Evolutionary conservation across 371 early-diverging fungal species (phyloP).

Genomic region (Rhizopus microsporus): DNA sequence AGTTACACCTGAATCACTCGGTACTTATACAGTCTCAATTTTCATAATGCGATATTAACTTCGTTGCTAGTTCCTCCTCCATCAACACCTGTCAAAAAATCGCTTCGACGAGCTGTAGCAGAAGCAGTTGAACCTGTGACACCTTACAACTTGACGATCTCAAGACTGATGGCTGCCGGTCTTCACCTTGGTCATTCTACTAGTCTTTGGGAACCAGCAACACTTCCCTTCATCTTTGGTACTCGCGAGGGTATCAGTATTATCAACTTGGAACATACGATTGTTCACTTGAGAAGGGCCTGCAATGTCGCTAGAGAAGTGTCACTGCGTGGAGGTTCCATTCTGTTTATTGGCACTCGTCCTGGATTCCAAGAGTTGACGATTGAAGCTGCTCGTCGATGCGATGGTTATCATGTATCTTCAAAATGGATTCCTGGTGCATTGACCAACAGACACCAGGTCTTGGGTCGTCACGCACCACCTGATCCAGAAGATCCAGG

Average conservation of each 20-base stretch:
- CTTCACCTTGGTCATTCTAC: conserved; percentile 91
- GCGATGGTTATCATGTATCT: conserved; percentile 81
- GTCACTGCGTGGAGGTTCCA: conserved; percentile 78
- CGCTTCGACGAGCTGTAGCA: conserved; percentile 35
- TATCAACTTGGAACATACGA: conserved; percentile 93
- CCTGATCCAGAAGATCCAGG: conserved; percentile 59
- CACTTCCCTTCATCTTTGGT: conserved; percentile 89
- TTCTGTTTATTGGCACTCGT: conserved; percentile 90
- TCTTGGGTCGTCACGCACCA: conserved; percentile 67
- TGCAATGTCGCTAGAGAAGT: conserved; percentile 75
- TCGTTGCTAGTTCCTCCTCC: conserved; percentile 18
- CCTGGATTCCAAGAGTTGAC: conserved; percentile 66
- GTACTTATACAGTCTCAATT: conserved; percentile 1
- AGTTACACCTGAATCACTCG: conserved; percentile 21
- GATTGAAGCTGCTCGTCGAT: conserved; percentile 80
- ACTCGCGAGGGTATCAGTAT: conserved; percentile 90
- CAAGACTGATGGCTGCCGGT: conserved; percentile 80
- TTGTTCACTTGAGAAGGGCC: conserved; percentile 86
- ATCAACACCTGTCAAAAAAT: conserved; percentile 29
- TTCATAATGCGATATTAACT: neutral
- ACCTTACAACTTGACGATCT: conserved; percentile 63
- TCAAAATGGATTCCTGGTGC: conserved; percentile 89
- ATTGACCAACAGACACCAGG: conserved; percentile 82
- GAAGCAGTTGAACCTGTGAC: conserved; percentile 34
- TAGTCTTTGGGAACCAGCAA: conserved; percentile 78